These are phyloP conservation scores for Phytophthora pini DNA, from an alignment of 352 stramenopile genomes.

Conservation along the genomic window DNA sequence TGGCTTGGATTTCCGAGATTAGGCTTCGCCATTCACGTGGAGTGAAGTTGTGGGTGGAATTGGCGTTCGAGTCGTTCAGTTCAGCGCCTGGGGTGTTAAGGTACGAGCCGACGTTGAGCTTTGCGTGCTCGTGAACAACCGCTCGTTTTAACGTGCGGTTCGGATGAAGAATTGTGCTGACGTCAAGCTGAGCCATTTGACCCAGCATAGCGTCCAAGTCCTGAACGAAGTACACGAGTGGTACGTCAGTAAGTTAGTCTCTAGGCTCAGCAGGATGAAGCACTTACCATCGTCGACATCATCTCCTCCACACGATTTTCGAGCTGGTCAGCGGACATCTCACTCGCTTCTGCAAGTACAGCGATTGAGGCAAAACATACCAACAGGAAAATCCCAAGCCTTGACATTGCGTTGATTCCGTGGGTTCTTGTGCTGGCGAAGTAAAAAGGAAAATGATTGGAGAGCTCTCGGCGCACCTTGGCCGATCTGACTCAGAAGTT, in stretches of 20 bases:
- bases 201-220: slow-evolving; percentile 68
- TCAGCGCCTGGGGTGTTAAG: slow-evolving; percentile 75
- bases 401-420: slow-evolving; percentile 13
- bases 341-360: background rate
- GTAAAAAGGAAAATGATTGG: slow-evolving; percentile 33
- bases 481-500: slow-evolving; percentile 26
- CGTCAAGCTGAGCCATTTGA: slow-evolving; percentile 93
- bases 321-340: slow-evolving; percentile 14
- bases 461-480: slow-evolving; percentile 4
- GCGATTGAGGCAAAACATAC: slow-evolving; percentile 7
- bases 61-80: slow-evolving; percentile 30
- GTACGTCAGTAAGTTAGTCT: slow-evolving; percentile 1
- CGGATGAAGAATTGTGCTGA: slow-evolving; percentile 75
- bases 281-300: slow-evolving; percentile 40
- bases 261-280: background rate
- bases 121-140: slow-evolving; percentile 69
- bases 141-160: slow-evolving; percentile 72
- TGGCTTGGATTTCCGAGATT: slow-evolving; percentile 79
- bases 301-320: slow-evolving; percentile 31
- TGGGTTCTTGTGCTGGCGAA: slow-evolving; percentile 7
- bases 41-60: slow-evolving; percentile 55
- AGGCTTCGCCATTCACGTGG: slow-evolving; percentile 75
- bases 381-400: slow-evolving; percentile 4
- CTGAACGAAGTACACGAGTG: slow-evolving; percentile 7
- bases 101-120: slow-evolving; percentile 89